Base-by-base conservation (phyloP, 371 early-diverging fungal species). In the Catenaria anguillulae region DNA sequence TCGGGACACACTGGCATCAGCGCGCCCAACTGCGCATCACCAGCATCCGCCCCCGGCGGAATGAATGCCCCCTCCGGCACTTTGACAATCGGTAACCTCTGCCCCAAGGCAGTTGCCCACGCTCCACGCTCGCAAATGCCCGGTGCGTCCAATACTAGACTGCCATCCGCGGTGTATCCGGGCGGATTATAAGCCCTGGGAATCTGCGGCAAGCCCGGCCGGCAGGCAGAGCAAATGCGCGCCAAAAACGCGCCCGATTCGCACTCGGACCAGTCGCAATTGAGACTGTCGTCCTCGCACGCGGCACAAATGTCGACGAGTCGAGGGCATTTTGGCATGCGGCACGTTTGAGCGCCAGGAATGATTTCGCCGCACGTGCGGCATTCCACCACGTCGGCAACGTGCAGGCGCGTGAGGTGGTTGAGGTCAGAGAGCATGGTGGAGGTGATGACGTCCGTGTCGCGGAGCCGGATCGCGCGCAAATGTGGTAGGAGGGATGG, bases 221-320 rank as follows among this genome's bases (percentile, higher is more conserved):
- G 46, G 46, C 46, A 45, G n/a, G 23, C 23, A 6, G 19, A 19
- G 46, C 46, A 45, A n/a, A 45, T 23, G 46, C 46, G 46, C 46
- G 46, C 46, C n/a, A 45, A 5, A n/a, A 45, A 45, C 23, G 46
- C 46, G 46, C 23, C 46, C 23, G 46, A 21, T n/a, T 17, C 46
- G 46, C 46, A 45, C 23, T 17, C 23, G 23, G 5, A 5, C n/a
- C 46, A 45, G 46, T 45, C 46, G 46, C 46, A 45, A n/a, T 45
- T 45, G 46, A 45, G 46, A 19, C n/a, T 21, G 46, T 45, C 46
- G 46, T 45, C 46, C 23, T 45, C 46, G 46, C 46, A 45, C 46
- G 17, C 46, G 19, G 46, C 23, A 45, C 46, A 45, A 45, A 45
- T 45, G 46, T 45, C 46, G 46, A 45, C 46, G 46, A 23, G 46